Percentiles rank a stretch among this genome's conserved stretches.
Conservation (phyloP, 1,284 basidiomycete species). For the Trichosporon faecale region DNA sequence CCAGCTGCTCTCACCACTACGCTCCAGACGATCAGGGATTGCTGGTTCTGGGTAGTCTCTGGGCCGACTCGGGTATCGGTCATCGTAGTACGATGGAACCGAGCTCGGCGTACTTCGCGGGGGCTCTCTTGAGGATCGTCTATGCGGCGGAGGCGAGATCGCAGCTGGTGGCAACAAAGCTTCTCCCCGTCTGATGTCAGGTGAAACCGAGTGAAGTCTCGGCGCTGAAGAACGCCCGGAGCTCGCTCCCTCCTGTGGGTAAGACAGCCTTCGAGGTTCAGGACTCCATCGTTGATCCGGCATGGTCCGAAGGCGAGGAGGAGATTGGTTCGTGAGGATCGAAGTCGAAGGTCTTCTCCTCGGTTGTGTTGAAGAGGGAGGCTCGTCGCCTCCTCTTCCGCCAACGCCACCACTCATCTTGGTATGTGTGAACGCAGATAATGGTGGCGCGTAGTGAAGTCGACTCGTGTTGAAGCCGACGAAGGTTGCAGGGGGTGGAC, state of each 20-base stretch:
- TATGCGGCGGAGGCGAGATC: not conserved
- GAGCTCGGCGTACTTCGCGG: not conserved
- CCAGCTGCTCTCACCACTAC: not conserved
- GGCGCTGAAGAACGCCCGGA: not conserved
- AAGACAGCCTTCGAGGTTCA: not conserved
- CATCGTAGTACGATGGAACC: not conserved
- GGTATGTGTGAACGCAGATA: not conserved
- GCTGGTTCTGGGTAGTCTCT: not conserved
- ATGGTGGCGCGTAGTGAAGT: not conserved
- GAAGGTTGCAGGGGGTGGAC: not conserved
- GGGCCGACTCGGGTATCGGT: not conserved
- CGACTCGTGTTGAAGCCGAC: constrained; percentile 10
- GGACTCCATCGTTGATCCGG: not conserved
- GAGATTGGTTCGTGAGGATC: not conserved
- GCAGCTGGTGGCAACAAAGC: not conserved
- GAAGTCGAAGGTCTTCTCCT: not conserved
- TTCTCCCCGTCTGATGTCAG: not conserved
- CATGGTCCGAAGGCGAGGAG: not conserved
- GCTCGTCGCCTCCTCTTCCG: constrained; percentile 5
- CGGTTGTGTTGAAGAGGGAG: not conserved
- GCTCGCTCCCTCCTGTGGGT: not conserved
- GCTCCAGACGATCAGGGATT: not conserved
- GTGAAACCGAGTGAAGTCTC: not conserved
- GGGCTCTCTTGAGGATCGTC: not conserved
- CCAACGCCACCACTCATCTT: constrained; percentile 9